Conservation (phyloP, 2,329 filamentous ascomycete species). For the Aspergillus sclerotialis region DNA sequence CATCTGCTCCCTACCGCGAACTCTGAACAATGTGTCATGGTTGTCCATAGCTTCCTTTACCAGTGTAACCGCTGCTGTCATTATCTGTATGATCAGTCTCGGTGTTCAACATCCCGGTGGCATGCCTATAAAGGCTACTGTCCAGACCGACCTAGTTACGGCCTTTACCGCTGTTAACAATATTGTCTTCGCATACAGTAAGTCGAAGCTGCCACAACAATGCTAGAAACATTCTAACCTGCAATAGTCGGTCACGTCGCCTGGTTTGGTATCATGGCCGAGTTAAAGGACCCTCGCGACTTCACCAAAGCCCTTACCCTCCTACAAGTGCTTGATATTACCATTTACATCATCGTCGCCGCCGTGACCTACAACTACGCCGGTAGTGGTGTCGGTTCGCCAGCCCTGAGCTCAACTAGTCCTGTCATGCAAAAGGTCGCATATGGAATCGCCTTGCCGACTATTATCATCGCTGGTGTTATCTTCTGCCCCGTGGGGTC, state of each 20-base stretch:
- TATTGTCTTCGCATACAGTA: constrained; percentile 59
- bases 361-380: constrained; percentile 61
- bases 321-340: constrained; percentile 51
- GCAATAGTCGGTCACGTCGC: constrained; percentile 49
- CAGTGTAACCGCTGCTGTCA: constrained; percentile 55
- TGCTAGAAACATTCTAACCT: not conserved
- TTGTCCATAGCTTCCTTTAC: constrained; percentile 56
- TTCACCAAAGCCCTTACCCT: constrained; percentile 56
- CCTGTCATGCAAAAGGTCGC: constrained; percentile 52
- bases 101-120: constrained; percentile 42
- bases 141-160: constrained; percentile 27
- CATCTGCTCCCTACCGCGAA: constrained; percentile 53
- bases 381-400: constrained; percentile 53
- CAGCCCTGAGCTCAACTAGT: constrained; percentile 58
- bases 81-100: constrained; percentile 59
- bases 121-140: constrained; percentile 3
- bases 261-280: constrained; percentile 59
- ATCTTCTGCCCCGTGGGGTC: constrained; percentile 59
- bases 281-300: constrained; percentile 53
- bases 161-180: constrained; percentile 57
- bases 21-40: constrained; percentile 52
- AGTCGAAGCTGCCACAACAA: not conserved
- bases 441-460: constrained; percentile 60
- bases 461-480: constrained; percentile 61
- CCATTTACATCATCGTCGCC: constrained; percentile 59